These are phyloP conservation scores for Thermochaetoides dissita DNA, from an alignment of 2,329 filamentous ascomycete genomes.

Conservation along the genomic window DNA sequence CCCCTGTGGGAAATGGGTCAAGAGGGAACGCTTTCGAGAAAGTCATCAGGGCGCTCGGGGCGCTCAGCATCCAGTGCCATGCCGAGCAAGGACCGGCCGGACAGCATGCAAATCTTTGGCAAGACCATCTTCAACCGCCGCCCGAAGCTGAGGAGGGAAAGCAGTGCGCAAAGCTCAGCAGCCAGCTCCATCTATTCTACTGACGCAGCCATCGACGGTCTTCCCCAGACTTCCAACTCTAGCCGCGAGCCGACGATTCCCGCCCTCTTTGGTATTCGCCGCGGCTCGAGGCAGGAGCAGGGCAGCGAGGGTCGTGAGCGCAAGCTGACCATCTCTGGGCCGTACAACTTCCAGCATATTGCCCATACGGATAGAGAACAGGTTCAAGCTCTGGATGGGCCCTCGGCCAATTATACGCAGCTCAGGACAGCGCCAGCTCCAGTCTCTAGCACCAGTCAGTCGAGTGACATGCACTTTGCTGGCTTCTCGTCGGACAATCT, in stretches of 20 bases:
- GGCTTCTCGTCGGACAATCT: slow-evolving; percentile 34
- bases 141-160: slow-evolving; percentile 37
- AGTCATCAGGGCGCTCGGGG: slow-evolving; percentile 42
- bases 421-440: no score
- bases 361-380: slow-evolving; percentile 34
- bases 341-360: slow-evolving; percentile 57
- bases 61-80: slow-evolving; percentile 40
- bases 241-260: slow-evolving; percentile 34
- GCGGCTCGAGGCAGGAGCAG: slow-evolving; percentile 22
- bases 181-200: slow-evolving; percentile 34
- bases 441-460: no score
- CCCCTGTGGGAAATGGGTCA: slow-evolving; percentile 36
- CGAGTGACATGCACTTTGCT: slow-evolving; percentile 27
- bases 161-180: slow-evolving; percentile 32
- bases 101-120: slow-evolving; percentile 46
- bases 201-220: slow-evolving; percentile 20
- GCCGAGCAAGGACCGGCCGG: slow-evolving; percentile 38
- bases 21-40: slow-evolving; percentile 38
- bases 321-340: slow-evolving; percentile 43
- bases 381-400: slow-evolving; percentile 26
- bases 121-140: slow-evolving; percentile 45
- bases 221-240: slow-evolving; percentile 16
- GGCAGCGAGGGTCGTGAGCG: slow-evolving; percentile 21
- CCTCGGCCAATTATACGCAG: slow-evolving; percentile 14
- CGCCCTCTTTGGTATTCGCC: slow-evolving; percentile 37